Conservation (phyloP, 2,329 filamentous ascomycete species). For the Colletotrichum horii region DNA sequence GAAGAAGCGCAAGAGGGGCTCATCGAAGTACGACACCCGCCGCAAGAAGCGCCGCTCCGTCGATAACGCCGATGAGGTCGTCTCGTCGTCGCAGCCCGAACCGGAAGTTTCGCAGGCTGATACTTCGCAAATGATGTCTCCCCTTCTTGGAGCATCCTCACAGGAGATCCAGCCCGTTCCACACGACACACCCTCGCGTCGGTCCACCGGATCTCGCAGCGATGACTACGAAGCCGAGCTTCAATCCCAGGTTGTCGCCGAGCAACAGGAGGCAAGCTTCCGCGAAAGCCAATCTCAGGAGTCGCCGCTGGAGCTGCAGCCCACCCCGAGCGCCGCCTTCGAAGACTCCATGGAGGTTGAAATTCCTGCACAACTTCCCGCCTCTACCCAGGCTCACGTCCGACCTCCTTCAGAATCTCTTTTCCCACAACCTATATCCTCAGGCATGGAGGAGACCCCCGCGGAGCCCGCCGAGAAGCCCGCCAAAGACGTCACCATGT, state of each 20-base stretch:
- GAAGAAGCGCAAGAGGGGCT: slow-evolving; percentile 33
- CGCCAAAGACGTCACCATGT: slow-evolving; percentile 49
- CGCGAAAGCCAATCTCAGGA: slow-evolving; percentile 33
- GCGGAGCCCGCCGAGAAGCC: slow-evolving; percentile 31
- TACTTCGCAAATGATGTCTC: not conserved
- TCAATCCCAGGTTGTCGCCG: slow-evolving; percentile 44
- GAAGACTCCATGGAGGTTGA: slow-evolving; percentile 26
- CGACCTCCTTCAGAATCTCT: not conserved
- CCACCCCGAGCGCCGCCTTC: not conserved
- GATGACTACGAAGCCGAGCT: slow-evolving; percentile 45
- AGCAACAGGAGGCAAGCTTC: slow-evolving; percentile 40
- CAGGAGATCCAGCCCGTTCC: not conserved
- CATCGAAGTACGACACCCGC: slow-evolving; percentile 26
- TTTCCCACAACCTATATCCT: not conserved
- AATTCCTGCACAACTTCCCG: not conserved
- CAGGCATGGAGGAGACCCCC: not conserved
- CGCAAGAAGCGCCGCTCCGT: slow-evolving; percentile 29
- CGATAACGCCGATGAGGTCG: not conserved
- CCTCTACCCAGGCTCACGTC: not conserved
- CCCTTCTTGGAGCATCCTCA: not conserved
- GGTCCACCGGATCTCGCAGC: not conserved
- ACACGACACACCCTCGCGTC: slow-evolving; percentile 3
- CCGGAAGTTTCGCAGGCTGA: not conserved
- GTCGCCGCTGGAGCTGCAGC: slow-evolving; percentile 20
- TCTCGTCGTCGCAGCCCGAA: not conserved